These are phyloP conservation scores for Candida taoyuanica DNA, from an alignment of 805 yeast genomes.

Conservation along the genomic window DNA sequence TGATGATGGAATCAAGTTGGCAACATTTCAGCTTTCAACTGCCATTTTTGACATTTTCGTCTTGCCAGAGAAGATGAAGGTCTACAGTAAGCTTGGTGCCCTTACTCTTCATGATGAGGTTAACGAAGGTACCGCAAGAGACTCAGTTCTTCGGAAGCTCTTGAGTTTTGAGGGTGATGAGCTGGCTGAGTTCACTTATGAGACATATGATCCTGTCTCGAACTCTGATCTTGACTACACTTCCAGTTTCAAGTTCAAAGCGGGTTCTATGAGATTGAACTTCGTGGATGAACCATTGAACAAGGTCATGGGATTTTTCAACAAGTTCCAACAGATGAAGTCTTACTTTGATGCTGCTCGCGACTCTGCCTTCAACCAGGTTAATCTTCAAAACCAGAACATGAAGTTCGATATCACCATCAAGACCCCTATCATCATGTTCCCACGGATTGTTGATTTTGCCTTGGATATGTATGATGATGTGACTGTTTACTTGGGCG, in stretches of 20 bases:
- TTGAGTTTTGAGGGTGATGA: conserved; percentile 78
- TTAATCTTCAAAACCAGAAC: conserved; percentile 51
- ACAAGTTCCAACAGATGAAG: conserved; percentile 80
- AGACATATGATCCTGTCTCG: conserved; percentile 63
- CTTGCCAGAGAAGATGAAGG: conserved; percentile 73
- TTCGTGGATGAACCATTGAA: conserved; percentile 79
- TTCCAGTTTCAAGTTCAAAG: conserved; percentile 53
- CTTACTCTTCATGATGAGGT: conserved; percentile 73
- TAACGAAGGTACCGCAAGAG: conserved; percentile 54
- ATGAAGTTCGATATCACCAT: conserved; percentile 70
- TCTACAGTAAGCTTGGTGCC: conserved; percentile 71
- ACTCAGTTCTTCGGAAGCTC: conserved; percentile 57
- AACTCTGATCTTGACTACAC: conserved; percentile 44
- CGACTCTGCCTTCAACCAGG: conserved; percentile 82
- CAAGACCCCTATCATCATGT: conserved; percentile 77
- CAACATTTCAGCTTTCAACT: conserved; percentile 69
- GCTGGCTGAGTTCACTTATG: conserved; percentile 77
- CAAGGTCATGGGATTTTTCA: conserved; percentile 59
- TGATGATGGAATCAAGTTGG: conserved; percentile 79
- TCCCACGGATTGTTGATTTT: conserved; percentile 55
- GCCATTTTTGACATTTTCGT: conserved; percentile 65
- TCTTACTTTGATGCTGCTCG: conserved; percentile 85
- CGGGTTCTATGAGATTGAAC: conserved; percentile 72
- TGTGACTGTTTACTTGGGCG: conserved; percentile 75
- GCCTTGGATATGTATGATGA: conserved; percentile 46